Evolutionary conservation across 179 eudicot genomes (phyloP).

Genomic region (Sideroxylon spinosum): DNA sequence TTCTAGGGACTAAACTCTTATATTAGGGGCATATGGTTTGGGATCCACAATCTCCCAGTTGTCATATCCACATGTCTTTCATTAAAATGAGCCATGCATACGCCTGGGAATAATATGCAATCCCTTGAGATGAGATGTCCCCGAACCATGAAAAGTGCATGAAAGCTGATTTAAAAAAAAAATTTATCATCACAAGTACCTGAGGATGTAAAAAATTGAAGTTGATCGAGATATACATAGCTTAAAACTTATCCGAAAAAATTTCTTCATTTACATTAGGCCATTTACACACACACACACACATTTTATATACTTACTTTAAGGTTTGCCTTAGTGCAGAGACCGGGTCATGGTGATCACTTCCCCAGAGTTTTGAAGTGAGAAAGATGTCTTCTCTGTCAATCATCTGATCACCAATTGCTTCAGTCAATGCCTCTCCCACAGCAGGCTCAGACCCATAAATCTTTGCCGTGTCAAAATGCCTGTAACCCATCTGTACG

Average conservation of each 20-base stretch:
- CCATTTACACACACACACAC: background rate
- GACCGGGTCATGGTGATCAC: slow-evolving; percentile 65
- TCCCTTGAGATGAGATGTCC: background rate
- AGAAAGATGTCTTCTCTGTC: slow-evolving; percentile 43
- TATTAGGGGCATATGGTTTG: background rate
- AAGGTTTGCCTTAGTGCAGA: slow-evolving; percentile 51
- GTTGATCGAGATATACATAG: no score
- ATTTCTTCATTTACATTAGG: background rate
- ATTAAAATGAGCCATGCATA: background rate
- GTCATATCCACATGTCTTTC: slow-evolving; percentile 1
- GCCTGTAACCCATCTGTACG: slow-evolving; percentile 53
- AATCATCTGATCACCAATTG: slow-evolving; percentile 34
- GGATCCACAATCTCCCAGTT: slow-evolving; percentile 1
- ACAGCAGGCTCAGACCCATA: slow-evolving; percentile 54
- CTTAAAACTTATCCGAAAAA: background rate
- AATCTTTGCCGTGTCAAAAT: slow-evolving; percentile 60
- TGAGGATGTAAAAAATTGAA: background rate
- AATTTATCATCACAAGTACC: background rate
- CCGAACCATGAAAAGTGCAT: background rate
- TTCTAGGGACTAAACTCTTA: background rate
- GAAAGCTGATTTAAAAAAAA: background rate
- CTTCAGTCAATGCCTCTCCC: slow-evolving; percentile 44
- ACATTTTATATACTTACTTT: slow-evolving; percentile 25
- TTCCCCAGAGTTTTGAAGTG: slow-evolving; percentile 62
- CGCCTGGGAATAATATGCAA: background rate